Conservation (phyloP, 352 stramenopile species). For the Blastocystis sp. region DNA sequence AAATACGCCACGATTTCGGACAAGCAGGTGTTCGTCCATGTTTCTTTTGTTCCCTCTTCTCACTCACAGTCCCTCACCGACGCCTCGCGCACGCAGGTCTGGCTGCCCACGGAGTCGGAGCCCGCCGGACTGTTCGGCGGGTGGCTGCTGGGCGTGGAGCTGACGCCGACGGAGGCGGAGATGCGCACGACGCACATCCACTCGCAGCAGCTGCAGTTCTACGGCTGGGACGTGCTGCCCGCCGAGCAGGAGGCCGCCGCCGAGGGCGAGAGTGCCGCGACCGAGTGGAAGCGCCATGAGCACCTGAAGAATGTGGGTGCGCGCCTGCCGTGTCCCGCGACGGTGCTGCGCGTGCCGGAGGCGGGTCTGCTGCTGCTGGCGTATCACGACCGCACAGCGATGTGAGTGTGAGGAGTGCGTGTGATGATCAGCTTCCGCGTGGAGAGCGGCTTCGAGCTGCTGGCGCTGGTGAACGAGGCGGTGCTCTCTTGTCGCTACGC, state of each 20-base stretch:
- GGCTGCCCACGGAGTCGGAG: conserved; percentile 10
- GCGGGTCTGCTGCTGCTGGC: conserved; percentile 18
- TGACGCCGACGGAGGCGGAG: conserved; percentile 40
- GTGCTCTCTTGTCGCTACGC: neutral
- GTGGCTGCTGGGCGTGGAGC: conserved; percentile 23
- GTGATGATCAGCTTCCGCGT: neutral
- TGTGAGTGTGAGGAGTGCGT: conserved; percentile 2
- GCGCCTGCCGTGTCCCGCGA: neutral
- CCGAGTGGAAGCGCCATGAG: conserved; percentile 32
- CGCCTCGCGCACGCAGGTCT: neutral
- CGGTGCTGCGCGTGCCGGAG: conserved; percentile 5
- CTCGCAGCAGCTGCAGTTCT: conserved; percentile 36
- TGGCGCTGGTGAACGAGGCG: neutral
- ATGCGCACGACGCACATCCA: conserved; percentile 55
- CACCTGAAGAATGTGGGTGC: conserved; percentile 21
- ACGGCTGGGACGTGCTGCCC: conserved; percentile 18
- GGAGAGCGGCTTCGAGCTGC: neutral
- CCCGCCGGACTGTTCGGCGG: conserved; percentile 29
- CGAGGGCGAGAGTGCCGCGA: neutral
- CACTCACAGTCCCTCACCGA: neutral
- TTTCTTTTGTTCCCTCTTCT: neutral
- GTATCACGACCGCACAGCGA: conserved; percentile 43
- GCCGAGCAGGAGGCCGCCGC: neutral
- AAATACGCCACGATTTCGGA: conserved; percentile 28
- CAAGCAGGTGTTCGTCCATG: conserved; percentile 12